Conservation (phyloP, 179 eudicot species). For the Gypsophila paniculata region DNA sequence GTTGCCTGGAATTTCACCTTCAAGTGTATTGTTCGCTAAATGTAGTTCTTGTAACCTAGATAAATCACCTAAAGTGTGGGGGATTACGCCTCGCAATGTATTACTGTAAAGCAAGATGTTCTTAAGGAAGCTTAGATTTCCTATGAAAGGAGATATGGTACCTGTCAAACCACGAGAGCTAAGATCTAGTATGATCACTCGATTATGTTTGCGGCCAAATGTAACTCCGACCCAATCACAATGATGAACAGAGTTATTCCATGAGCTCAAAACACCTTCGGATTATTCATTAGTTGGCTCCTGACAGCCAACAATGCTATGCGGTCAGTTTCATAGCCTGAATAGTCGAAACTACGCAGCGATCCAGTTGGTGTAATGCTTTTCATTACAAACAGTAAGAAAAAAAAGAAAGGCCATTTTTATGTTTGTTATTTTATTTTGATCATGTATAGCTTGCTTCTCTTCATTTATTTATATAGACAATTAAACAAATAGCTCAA, state of each 20-base stretch:
- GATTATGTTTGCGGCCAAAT: constrained; percentile 15
- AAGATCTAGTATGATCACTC: constrained; percentile 18
- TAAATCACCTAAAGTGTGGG: constrained; percentile 11
- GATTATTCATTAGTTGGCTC: constrained; percentile 14
- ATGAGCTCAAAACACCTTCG: constrained; percentile 11
- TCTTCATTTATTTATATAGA: no score
- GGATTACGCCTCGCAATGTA: constrained; percentile 16
- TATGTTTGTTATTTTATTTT: no score
- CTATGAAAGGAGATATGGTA: constrained; percentile 21
- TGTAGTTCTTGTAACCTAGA: not conserved
- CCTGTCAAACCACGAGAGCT: constrained; percentile 14
- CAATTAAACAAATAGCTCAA: no score
- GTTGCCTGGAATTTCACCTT: constrained; percentile 25
- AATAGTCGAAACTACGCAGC: not conserved
- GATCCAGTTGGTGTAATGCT: not conserved
- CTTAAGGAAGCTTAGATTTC: constrained; percentile 20
- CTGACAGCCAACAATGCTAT: constrained; percentile 6
- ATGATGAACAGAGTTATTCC: constrained; percentile 20
- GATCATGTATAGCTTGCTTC: no score
- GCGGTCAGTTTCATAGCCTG: constrained; percentile 14
- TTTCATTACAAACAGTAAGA: not conserved
- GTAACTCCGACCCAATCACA: constrained; percentile 29
- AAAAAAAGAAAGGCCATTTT: not conserved
- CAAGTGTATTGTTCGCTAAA: constrained; percentile 8
- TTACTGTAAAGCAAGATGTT: not conserved